phyloP scores from a whole-genome alignment of 306 rosid genomes.

The Bauhinia variegata region DNA sequence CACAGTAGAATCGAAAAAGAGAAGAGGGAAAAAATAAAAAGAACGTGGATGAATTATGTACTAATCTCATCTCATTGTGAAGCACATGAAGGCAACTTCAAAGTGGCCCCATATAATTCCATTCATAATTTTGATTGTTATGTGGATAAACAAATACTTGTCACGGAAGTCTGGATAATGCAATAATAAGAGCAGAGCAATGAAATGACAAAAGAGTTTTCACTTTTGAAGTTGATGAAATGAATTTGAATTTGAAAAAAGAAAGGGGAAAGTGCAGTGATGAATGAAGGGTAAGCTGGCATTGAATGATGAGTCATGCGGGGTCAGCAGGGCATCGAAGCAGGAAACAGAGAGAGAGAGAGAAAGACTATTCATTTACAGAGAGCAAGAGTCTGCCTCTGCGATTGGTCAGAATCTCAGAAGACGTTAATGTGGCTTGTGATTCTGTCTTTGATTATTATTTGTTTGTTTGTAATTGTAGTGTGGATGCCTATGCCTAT shows the following conservation, averaged over 20 bases:
- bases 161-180: not conserved
- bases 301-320: constrained; percentile 58
- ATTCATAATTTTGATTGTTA: constrained; percentile 11
- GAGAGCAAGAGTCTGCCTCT: constrained; percentile 10
- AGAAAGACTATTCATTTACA: constrained; percentile 29
- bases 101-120: constrained; percentile 13
- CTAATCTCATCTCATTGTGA: constrained; percentile 3
- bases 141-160: not conserved
- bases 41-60: too few relatives aligned
- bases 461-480: too few relatives aligned
- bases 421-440: constrained; percentile 25
- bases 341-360: constrained; percentile 23
- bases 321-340: constrained; percentile 58
- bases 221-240: not conserved
- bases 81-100: constrained; percentile 31
- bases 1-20: not conserved
- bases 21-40: not conserved
- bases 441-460: too few relatives aligned
- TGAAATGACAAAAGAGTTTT: not conserved
- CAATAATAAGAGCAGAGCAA: not conserved
- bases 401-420: constrained; percentile 25
- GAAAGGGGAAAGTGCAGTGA: constrained; percentile 8
- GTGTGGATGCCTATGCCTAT: not conserved
- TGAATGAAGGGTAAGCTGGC: not conserved
- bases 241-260: constrained; percentile 49